Percentiles rank a stretch among this genome's conserved stretches.
Evolutionary conservation across 768 basidiomycete species (phyloP).

Genomic region (Termitomyces sp.): DNA sequence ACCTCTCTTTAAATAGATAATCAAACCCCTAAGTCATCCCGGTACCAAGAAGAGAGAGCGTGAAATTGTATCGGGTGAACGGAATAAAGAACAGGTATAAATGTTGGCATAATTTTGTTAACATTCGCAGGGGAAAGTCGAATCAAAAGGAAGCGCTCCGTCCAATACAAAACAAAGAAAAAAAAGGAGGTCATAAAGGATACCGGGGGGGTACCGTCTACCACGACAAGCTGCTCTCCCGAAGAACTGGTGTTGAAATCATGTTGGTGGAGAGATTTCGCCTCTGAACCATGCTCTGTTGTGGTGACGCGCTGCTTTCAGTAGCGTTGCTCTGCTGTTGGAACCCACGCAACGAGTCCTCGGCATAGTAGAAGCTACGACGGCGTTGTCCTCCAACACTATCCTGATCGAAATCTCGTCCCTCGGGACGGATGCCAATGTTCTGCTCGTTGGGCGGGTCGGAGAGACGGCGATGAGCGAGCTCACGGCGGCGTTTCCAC

Average conservation of each 20-base stretch:
- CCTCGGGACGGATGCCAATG: constrained; percentile 48
- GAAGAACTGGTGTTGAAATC: constrained; percentile 72
- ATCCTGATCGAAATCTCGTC: constrained; percentile 76
- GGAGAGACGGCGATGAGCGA: constrained; percentile 66
- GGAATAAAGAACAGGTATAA: constrained; percentile 10
- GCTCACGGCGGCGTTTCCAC: constrained; percentile 58
- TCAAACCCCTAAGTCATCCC: constrained; percentile 6
- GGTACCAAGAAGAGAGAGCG: constrained; percentile 8
- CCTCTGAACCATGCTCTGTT: constrained; percentile 33
- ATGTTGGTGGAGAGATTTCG: constrained; percentile 51
- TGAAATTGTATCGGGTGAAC: constrained; percentile 3
- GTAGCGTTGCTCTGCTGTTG: constrained; percentile 29
- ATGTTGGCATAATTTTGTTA: constrained; percentile 3
- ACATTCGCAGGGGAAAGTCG: background rate
- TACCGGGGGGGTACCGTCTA: constrained; percentile 22
- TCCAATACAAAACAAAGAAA: background rate
- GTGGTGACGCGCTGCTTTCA: background rate
- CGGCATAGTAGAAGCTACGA: constrained; percentile 82
- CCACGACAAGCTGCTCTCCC: constrained; percentile 86
- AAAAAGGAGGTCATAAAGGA: background rate
- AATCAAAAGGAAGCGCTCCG: background rate
- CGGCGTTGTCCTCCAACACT: constrained; percentile 67
- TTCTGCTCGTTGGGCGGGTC: constrained; percentile 38
- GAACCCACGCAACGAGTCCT: constrained; percentile 68
- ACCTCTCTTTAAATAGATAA: constrained; percentile 7